A percentile compares a stretch with the other conserved stretches of the same genome.
Conservation (phyloP, 2,329 filamentous ascomycete genomes). For the Ophiostoma pallidulum region DNA sequence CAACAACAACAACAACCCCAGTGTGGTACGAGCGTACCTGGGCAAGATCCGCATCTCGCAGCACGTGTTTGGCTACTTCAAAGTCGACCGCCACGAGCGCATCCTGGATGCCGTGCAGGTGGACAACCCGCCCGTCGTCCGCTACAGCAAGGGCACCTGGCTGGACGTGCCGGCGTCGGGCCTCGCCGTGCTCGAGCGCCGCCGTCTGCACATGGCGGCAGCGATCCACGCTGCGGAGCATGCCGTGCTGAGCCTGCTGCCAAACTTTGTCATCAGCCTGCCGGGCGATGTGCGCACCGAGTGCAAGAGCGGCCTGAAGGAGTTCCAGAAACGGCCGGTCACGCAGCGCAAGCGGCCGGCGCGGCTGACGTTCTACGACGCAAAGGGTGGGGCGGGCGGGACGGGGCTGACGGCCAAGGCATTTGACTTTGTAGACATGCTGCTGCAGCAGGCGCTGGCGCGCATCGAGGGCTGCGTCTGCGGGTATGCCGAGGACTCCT, state of each 20-base stretch:
- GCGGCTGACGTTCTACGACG: constrained; percentile 86
- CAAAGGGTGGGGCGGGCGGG: constrained; percentile 76
- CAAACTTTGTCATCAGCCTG: constrained; percentile 81
- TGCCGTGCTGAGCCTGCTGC: constrained; percentile 75
- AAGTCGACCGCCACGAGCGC: constrained; percentile 75
- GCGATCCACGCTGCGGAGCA: constrained; percentile 95
- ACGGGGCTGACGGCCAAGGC: constrained; percentile 85
- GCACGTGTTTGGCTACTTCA: constrained; percentile 94
- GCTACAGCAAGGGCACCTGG: constrained; percentile 87
- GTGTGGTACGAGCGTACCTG: constrained; percentile 65
- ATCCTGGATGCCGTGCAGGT: constrained; percentile 89
- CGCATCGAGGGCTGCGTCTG: constrained; percentile 67
- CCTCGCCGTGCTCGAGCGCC: constrained; percentile 65
- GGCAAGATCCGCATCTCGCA: constrained; percentile 79
- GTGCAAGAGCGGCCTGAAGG: constrained; percentile 82
- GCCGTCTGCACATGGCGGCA: constrained; percentile 70
- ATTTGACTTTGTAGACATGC: constrained; percentile 79
- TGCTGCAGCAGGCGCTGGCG: constrained; percentile 66
- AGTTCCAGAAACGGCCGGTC: constrained; percentile 58
- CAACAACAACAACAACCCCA: no score
- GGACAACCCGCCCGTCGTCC: constrained; percentile 83
- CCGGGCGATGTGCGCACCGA: constrained; percentile 90
- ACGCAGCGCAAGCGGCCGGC: constrained; percentile 73
- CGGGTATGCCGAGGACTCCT: constrained; percentile 61
- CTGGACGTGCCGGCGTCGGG: constrained; percentile 76